Conservation (phyloP, 495 filamentous ascomycete genomes). For the Lasiosphaeria miniovina region DNA sequence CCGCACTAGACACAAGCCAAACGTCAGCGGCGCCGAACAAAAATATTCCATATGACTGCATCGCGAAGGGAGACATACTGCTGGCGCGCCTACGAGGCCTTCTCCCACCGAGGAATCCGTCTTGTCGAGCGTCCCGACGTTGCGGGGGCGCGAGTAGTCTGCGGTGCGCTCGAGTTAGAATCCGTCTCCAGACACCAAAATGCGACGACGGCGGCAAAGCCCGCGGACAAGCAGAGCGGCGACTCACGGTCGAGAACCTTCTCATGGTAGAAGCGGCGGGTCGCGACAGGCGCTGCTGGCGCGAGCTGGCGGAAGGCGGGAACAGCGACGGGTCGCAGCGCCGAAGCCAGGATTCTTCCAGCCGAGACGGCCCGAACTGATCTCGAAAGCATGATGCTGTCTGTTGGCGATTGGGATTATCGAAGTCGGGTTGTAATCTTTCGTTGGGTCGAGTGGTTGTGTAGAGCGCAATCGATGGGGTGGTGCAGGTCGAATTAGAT, state of each 20-base stretch:
- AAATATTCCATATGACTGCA: not conserved
- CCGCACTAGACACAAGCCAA: constrained; percentile 49
- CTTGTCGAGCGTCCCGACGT: constrained; percentile 91
- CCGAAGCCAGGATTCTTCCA: constrained; percentile 23
- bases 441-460: constrained; percentile 12
- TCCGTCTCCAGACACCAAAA: not conserved
- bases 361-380: constrained; percentile 30
- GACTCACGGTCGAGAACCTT: constrained; percentile 66
- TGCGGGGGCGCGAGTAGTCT: constrained; percentile 89
- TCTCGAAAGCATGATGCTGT: constrained; percentile 32
- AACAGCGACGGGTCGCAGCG: constrained; percentile 22
- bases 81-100: constrained; percentile 93
- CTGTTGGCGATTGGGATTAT: too few relatives aligned
- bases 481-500: not conserved
- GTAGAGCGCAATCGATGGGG: not conserved
- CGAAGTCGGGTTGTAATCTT: too few relatives aligned
- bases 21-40: not conserved
- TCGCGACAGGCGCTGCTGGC: constrained; percentile 36
- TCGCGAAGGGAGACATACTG: constrained; percentile 31
- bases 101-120: constrained; percentile 87
- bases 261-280: constrained; percentile 51
- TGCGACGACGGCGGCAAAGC: not conserved
- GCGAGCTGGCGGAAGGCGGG: constrained; percentile 38
- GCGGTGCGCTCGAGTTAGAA: constrained; percentile 4
- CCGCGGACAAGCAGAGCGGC: not conserved